phyloP scores from a whole-genome alignment of 164 flowering plant genomes.

The Macadamia tetraphylla region DNA sequence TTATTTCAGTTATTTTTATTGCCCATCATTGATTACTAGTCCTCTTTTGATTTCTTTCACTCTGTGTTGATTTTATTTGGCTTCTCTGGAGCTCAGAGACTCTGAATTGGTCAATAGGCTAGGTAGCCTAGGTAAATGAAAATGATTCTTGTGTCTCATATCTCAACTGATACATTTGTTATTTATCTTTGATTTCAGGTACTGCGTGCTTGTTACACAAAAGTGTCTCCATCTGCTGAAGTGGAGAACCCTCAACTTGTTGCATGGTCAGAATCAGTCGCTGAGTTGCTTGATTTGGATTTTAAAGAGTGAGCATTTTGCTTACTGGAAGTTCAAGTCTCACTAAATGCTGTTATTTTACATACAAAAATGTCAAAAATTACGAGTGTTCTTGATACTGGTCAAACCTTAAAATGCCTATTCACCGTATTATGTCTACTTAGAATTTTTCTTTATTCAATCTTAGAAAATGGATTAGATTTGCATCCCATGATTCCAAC shows the following conservation, averaged over 20 bases:
- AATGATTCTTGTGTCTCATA: not conserved
- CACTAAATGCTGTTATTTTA: not conserved
- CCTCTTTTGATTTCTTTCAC: no score
- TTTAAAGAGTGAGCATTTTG: slow-evolving; percentile 65
- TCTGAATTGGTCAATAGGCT: no score
- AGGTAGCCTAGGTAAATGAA: not conserved
- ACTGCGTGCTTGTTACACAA: slow-evolving; percentile 81
- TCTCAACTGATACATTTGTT: not conserved
- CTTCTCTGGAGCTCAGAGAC: no score
- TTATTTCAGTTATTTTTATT: no score
- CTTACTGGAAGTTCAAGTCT: not conserved
- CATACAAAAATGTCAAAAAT: not conserved
- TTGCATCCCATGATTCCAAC: not conserved
- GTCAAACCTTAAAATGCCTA: not conserved
- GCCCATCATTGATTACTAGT: no score
- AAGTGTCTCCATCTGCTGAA: slow-evolving; percentile 80
- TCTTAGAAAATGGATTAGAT: not conserved
- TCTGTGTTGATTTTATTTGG: no score
- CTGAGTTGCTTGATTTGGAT: slow-evolving; percentile 84
- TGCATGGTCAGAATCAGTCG: slow-evolving; percentile 89
- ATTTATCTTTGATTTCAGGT: slow-evolving; percentile 45
- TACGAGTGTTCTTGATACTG: not conserved
- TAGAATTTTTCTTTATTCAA: not conserved
- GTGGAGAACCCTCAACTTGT: slow-evolving; percentile 91
- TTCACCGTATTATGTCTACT: no score